phyloP scores from a whole-genome alignment of 345 rosid genomes.

The Eucalyptus marginata region DNA sequence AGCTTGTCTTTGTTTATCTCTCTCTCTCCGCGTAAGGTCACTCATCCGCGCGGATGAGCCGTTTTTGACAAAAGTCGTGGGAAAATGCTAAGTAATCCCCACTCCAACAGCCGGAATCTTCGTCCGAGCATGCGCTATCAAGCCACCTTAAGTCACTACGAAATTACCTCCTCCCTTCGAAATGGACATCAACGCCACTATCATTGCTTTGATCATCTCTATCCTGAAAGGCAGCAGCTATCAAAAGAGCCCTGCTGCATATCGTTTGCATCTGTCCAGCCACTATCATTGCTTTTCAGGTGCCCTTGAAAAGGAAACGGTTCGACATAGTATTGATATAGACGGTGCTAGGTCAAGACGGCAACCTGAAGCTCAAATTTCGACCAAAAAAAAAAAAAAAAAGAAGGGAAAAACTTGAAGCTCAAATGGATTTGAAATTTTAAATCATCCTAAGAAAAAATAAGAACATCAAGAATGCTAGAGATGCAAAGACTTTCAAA shows the following conservation, averaged over 20 bases:
- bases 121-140: not conserved
- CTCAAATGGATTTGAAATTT: not conserved
- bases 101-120: not conserved
- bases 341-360: not conserved
- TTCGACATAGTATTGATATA: not conserved
- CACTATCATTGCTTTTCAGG: not conserved
- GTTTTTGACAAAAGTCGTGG: not conserved
- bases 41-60: not conserved
- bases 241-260: not conserved
- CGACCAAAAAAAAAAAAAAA: no score
- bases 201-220: constrained; percentile 74
- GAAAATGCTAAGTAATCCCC: not conserved
- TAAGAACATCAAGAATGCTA: no score
- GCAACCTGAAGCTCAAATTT: not conserved
- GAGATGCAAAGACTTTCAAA: no score
- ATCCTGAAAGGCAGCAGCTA: constrained; percentile 24
- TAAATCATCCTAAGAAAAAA: not conserved
- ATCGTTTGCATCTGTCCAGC: not conserved
- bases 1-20: not conserved
- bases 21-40: not conserved
- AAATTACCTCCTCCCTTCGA: constrained; percentile 60
- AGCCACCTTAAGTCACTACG: not conserved
- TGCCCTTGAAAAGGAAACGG: not conserved
- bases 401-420: not conserved
- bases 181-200: constrained; percentile 44